Base-by-base conservation (phyloP, 2,329 filamentous ascomycete genomes). In the Sclerotinia trifoliorum region DNA sequence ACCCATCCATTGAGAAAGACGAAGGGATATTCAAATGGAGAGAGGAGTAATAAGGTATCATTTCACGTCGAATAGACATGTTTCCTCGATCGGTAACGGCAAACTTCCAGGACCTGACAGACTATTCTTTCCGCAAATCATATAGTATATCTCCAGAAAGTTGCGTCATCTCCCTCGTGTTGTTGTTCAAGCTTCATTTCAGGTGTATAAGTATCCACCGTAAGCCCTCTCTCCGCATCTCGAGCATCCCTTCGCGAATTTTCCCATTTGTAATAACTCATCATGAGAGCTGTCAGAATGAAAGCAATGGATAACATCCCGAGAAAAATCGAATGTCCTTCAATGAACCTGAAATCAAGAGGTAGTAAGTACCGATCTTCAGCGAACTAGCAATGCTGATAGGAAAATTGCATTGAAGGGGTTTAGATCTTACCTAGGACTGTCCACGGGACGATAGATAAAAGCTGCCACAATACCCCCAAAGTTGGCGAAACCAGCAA, bases 401-500 rank as follows among this genome's bases (percentile, higher is more conserved):
- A 5, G 42, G 42, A 2, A 61, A 3, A 11, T 24, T 51, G 21
- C 29, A 56, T 10, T 24, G 6, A 74, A 44, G 39, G 17, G 5
- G 13, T 42, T 15, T 80, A 79, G 2, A 74, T 7, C 17, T n/a
- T 69, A 74, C 74, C 73, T 70, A 17, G 75, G 74, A 19, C 63
- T 51, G 68, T 85, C 80, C 39, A 79, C 78, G 29, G 78, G 68
- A 7, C 81, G 75, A 70, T 83, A 86, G 19, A 85, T 79, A 70
- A 83, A 85, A 5, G 80, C 79, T 1, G 83, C 80, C 63, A 86
- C 78, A 85, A 69, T 57, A 56, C 94, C 93, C 75, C 96, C 96
- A 56, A 97, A 82, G 76, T 97, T 97, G 26, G 93, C 93, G 90
- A 92, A 96, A 26, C 90, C 93, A 70, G 97, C 94, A 66, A 96